phyloP scores from a whole-genome alignment of 1,284 basidiomycete species.

The Rhodotorula glutinis region DNA sequence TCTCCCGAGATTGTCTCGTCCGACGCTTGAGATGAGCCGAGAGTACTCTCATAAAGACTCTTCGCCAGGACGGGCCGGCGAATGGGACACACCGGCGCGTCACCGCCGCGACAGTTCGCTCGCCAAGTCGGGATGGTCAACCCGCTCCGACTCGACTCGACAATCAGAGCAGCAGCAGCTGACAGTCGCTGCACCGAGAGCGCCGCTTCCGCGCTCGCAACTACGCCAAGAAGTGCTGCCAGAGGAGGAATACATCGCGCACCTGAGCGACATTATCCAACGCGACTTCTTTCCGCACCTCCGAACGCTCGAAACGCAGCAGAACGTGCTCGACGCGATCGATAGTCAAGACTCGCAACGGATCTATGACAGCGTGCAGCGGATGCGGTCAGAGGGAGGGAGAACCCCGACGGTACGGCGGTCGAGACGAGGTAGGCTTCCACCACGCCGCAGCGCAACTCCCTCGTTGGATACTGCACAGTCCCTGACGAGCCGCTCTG shows the following conservation, averaged over 20 bases:
- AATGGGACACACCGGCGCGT: constrained; percentile 20
- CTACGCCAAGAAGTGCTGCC: constrained; percentile 34
- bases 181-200: background rate
- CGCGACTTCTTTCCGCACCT: constrained; percentile 96
- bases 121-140: background rate
- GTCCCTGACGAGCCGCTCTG: background rate
- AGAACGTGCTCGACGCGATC: constrained; percentile 54
- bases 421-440: constrained; percentile 18
- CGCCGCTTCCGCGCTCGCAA: background rate
- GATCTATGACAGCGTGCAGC: constrained; percentile 32
- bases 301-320: constrained; percentile 78
- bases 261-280: constrained; percentile 88
- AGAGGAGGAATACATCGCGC: constrained; percentile 91
- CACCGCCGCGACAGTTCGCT: background rate
- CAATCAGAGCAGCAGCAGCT: background rate
- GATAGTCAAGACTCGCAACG: constrained; percentile 18
- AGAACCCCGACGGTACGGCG: constrained; percentile 7
- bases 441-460: too few species aligned
- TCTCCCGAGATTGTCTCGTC: too few species aligned
- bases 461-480: too few species aligned
- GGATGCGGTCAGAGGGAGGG: constrained; percentile 22
- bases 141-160: background rate
- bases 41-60: constrained; percentile 3
- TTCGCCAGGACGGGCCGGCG: constrained; percentile 4
- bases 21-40: background rate